A percentile compares a stretch with the other conserved stretches of the same genome.
These are phyloP conservation scores for Westerdykella ornata DNA, from an alignment of 2,329 filamentous ascomycete genomes.

Conservation along the genomic window DNA sequence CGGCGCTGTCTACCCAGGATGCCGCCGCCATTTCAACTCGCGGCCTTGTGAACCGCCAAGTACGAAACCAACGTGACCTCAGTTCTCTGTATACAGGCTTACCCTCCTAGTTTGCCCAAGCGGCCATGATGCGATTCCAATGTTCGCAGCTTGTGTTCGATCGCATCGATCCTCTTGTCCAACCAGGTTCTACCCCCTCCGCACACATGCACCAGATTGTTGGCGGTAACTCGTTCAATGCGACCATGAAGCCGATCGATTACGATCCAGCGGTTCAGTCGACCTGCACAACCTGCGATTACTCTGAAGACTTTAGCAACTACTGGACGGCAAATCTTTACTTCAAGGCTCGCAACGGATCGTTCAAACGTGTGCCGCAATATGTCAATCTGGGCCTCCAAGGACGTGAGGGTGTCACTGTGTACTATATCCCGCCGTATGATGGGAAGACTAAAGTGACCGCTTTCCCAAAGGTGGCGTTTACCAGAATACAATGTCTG, in stretches of 20 bases:
- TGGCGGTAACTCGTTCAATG: constrained; percentile 26
- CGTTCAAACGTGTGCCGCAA: constrained; percentile 25
- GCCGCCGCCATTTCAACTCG: constrained; percentile 11
- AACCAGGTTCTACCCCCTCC: constrained; percentile 8
- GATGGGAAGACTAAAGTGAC: constrained; percentile 33
- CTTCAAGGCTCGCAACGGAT: constrained; percentile 22
- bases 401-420: constrained; percentile 22
- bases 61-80: not conserved
- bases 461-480: constrained; percentile 16
- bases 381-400: constrained; percentile 22
- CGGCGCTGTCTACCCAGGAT: constrained; percentile 15
- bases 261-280: constrained; percentile 15
- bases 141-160: constrained; percentile 10
- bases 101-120: constrained; percentile 14
- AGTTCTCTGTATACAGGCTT: not conserved
- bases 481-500: not conserved
- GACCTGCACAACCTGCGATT: constrained; percentile 22
- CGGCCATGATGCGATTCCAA: constrained; percentile 19
- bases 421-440: constrained; percentile 28
- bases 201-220: constrained; percentile 18
- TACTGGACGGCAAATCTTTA: constrained; percentile 27
- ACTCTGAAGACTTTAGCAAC: constrained; percentile 16
- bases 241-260: constrained; percentile 13
- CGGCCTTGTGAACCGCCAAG: constrained; percentile 13
- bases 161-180: constrained; percentile 12